Conservation (phyloP, 2,329 filamentous ascomycete species). For the Talaromyces marneffei region DNA sequence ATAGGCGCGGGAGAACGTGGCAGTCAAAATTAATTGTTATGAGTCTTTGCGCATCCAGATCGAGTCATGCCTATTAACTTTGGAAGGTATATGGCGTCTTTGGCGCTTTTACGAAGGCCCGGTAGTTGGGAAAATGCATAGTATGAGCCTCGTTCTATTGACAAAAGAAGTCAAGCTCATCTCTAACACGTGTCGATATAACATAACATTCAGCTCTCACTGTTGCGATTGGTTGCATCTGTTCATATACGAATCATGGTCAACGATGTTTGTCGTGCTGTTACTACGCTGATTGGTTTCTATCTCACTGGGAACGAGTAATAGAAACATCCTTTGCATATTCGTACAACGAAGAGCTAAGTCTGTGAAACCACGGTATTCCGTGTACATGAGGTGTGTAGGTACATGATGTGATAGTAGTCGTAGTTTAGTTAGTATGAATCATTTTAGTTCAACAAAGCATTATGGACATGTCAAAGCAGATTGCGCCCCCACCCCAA, state of each 20-base stretch:
- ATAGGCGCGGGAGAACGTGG: not conserved
- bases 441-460: not conserved
- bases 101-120: not conserved
- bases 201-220: not conserved
- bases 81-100: not conserved
- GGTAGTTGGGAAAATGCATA: not conserved
- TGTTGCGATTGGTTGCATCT: not conserved
- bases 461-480: not conserved
- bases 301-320: not conserved
- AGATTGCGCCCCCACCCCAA: constrained; percentile 2
- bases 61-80: not conserved
- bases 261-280: not conserved
- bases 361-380: not conserved
- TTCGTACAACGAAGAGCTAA: not conserved
- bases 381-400: not conserved
- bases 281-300: not conserved
- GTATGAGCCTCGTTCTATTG: not conserved
- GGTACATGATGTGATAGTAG: too few species aligned
- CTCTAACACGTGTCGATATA: not conserved
- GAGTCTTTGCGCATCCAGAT: not conserved
- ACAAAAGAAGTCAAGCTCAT: not conserved
- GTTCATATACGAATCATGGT: not conserved
- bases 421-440: too few species aligned
- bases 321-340: not conserved
- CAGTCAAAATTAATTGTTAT: not conserved